These are phyloP conservation scores for Bonia amplexicaulis DNA, from an alignment of 176 grass and related monocot genomes.

Conservation along the genomic window DNA sequence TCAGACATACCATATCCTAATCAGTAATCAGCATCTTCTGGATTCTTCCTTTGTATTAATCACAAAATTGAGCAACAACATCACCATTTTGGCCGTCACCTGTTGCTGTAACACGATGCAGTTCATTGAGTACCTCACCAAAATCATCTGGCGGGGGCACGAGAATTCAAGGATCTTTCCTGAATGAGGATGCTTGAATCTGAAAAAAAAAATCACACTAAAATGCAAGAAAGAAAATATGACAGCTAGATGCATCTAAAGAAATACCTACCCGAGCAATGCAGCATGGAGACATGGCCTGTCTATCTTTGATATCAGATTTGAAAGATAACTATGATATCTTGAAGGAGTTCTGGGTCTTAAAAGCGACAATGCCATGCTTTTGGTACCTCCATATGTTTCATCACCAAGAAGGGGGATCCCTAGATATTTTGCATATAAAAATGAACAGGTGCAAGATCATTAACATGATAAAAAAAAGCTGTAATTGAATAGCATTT, in stretches of 20 bases:
- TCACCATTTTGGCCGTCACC: too few species aligned
- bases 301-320: conserved; percentile 60
- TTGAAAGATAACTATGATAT: conserved; percentile 41
- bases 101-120: too few species aligned
- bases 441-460: neutral
- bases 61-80: too few species aligned
- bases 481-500: neutral
- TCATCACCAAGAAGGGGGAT: conserved; percentile 81
- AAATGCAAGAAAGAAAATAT: neutral
- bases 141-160: too few species aligned
- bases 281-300: conserved; percentile 87
- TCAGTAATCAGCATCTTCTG: too few species aligned
- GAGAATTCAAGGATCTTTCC: too few species aligned
- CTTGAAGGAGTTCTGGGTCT: conserved; percentile 47
- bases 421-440: conserved; percentile 82
- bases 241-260: neutral
- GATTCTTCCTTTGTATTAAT: too few species aligned
- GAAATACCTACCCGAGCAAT: conserved; percentile 65
- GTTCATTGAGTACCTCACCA: too few species aligned
- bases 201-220: conserved; percentile 2
- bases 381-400: conserved; percentile 87
- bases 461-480: neutral
- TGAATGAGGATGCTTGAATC: too few species aligned
- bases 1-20: too few species aligned
- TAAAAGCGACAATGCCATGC: conserved; percentile 68